Evolutionary conservation across 129 eudicot genomes (phyloP).

Genomic region (Centrapalus pauciflorus): DNA sequence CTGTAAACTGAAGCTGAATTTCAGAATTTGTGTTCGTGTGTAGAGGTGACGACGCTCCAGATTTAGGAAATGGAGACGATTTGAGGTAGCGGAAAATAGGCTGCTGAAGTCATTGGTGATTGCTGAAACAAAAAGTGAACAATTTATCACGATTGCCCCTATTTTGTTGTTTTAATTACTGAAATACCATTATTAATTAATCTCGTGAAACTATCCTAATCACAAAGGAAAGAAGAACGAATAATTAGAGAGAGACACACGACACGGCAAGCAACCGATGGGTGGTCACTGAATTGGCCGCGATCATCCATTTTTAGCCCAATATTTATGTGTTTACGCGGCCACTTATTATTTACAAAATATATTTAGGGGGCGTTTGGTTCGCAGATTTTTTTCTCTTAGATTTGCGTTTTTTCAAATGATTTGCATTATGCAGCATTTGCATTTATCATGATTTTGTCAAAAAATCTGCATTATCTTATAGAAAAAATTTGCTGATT

Average conservation of each 20-base stretch:
- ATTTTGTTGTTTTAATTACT: background rate
- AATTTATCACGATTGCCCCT: background rate
- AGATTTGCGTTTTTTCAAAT: too few relatives aligned
- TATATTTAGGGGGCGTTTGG: too few relatives aligned
- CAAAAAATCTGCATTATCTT: too few relatives aligned
- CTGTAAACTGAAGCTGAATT: background rate
- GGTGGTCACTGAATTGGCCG: background rate
- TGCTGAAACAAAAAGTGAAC: background rate
- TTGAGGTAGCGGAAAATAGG: background rate
- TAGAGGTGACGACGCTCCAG: background rate
- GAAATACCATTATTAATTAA: background rate
- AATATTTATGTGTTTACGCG: background rate
- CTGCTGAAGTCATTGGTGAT: too few relatives aligned
- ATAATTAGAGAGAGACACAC: background rate
- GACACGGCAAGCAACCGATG: background rate
- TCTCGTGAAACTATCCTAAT: background rate
- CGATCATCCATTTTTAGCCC: constrained; percentile 1
- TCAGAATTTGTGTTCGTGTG: background rate
- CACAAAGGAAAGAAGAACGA: background rate
- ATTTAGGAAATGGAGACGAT: constrained; percentile 12
- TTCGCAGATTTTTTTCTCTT: too few relatives aligned
- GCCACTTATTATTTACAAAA: background rate
- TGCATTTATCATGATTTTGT: too few relatives aligned
- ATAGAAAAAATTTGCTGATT: too few relatives aligned
- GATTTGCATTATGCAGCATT: too few relatives aligned